Conservation (phyloP, 805 yeast species). For the Kuraishia ogatae region DNA sequence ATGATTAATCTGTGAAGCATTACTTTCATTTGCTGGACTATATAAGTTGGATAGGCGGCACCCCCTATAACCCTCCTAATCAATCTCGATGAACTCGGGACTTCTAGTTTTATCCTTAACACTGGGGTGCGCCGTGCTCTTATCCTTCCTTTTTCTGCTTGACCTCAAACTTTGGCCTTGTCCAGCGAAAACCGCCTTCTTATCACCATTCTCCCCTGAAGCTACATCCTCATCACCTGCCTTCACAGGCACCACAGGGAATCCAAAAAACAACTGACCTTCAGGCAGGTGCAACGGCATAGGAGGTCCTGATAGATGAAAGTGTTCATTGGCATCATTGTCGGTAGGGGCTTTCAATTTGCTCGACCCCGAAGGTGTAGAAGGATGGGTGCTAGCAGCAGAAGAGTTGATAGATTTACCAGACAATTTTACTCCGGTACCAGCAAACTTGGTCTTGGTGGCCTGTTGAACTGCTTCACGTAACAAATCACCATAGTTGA, state of each 20-base stretch:
- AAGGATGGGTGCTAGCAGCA: slow-evolving; percentile 11
- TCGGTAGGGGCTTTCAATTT: slow-evolving; percentile 12
- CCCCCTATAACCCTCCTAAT: slow-evolving; percentile 24
- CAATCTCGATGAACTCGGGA: slow-evolving; percentile 79
- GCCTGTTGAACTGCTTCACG: slow-evolving; percentile 27
- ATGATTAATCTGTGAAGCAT: too few species aligned
- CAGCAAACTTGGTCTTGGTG: slow-evolving; percentile 31
- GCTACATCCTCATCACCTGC: slow-evolving; percentile 24
- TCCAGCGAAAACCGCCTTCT: slow-evolving; percentile 38
- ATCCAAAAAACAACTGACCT: slow-evolving; percentile 90
- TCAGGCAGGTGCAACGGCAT: slow-evolving; percentile 67
- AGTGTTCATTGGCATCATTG: slow-evolving; percentile 28
- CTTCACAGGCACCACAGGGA: slow-evolving; percentile 54
- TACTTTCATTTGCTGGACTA: too few species aligned
- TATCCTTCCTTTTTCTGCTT: slow-evolving; percentile 52
- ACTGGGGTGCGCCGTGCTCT: slow-evolving; percentile 38
- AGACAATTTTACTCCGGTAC: slow-evolving; percentile 64
- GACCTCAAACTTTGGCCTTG: slow-evolving; percentile 66
- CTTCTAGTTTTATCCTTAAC: slow-evolving; percentile 56
- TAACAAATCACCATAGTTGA: slow-evolving; percentile 55
- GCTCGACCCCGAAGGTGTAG: slow-evolving; percentile 3
- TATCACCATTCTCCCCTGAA: slow-evolving; percentile 15
- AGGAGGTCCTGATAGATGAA: slow-evolving; percentile 54
- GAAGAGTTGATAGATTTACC: slow-evolving; percentile 36
- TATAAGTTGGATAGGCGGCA: too few species aligned